These are phyloP conservation scores for Lactuca sativa DNA, from an alignment of 129 eudicot species.

Conservation along the genomic window DNA sequence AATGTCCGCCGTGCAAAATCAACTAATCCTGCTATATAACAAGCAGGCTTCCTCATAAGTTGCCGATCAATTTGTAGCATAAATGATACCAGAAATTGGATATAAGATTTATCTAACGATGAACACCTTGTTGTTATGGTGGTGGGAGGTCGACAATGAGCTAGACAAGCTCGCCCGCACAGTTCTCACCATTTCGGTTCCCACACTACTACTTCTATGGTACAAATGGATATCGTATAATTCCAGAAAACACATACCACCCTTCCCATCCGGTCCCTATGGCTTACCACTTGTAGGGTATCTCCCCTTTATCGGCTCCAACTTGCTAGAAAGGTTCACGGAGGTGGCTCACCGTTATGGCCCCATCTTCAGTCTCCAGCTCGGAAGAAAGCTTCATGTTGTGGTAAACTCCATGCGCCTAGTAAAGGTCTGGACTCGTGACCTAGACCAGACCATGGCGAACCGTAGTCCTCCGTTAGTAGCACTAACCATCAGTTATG, in stretches of 20 bases:
- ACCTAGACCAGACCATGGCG: background rate
- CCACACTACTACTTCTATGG: background rate
- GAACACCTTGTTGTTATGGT: slow-evolving; percentile 6
- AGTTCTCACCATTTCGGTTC: background rate
- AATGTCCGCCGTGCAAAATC: no score
- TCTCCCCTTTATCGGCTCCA: background rate
- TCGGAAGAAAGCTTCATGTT: no score
- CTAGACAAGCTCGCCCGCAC: slow-evolving; percentile 3
- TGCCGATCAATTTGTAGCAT: background rate
- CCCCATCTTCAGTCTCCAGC: no score
- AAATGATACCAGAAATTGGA: background rate
- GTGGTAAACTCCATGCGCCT: background rate
- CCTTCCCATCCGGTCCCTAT: background rate
- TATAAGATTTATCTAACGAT: background rate
- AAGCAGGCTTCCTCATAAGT: background rate
- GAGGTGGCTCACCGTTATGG: background rate
- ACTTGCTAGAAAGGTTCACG: background rate
- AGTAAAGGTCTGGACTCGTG: background rate
- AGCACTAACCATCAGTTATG: background rate
- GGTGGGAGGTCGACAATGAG: background rate
- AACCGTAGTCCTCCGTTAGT: background rate
- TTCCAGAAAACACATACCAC: background rate
- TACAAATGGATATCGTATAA: background rate
- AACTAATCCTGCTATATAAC: background rate
- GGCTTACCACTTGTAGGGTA: slow-evolving; percentile 7